Conservation (phyloP, 2,329 filamentous ascomycete genomes). For the Cladobotryum mycophilum region DNA sequence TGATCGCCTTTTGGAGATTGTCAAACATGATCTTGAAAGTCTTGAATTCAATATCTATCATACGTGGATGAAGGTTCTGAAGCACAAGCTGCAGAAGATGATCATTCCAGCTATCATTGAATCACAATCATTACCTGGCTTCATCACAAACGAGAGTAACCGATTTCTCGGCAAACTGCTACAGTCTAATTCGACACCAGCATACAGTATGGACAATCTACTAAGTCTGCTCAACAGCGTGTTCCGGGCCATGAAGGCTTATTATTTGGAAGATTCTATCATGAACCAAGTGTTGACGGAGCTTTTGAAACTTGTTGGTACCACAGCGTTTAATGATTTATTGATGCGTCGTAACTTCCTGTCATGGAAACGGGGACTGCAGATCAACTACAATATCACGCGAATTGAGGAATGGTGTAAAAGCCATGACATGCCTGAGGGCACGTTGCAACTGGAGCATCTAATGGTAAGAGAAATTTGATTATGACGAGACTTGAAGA, state of each 20-base stretch:
- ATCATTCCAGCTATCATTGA: conserved; percentile 99
- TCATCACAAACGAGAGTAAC: conserved; percentile 98
- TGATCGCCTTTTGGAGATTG: conserved; percentile 92
- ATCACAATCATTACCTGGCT: conserved; percentile 94
- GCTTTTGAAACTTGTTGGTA: conserved; percentile 84
- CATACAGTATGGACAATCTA: conserved; percentile 99
- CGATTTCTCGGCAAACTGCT: conserved; percentile 96
- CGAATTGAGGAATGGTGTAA: conserved; percentile 99
- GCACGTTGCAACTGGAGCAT: conserved; percentile 94
- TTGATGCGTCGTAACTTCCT: conserved; percentile 98
- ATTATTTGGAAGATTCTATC: conserved; percentile 93
- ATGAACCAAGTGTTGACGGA: conserved; percentile 94
- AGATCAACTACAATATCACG: conserved; percentile 99
- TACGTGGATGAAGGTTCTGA: conserved; percentile 99
- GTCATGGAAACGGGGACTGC: conserved; percentile 96
- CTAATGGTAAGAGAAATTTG: conserved; percentile 62
- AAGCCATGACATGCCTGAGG: conserved; percentile 98
- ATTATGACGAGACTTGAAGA: neutral
- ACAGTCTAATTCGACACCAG: conserved; percentile 80
- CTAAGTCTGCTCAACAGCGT: conserved; percentile 93
- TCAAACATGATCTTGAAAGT: conserved; percentile 97
- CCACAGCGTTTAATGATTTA: conserved; percentile 96
- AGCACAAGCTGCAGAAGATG: conserved; percentile 99
- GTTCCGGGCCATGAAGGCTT: conserved; percentile 98
- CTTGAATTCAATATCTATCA: conserved; percentile 99